Base-by-base conservation (phyloP, 177 flowering plant species). In the Tripterygium wilfordii region DNA sequence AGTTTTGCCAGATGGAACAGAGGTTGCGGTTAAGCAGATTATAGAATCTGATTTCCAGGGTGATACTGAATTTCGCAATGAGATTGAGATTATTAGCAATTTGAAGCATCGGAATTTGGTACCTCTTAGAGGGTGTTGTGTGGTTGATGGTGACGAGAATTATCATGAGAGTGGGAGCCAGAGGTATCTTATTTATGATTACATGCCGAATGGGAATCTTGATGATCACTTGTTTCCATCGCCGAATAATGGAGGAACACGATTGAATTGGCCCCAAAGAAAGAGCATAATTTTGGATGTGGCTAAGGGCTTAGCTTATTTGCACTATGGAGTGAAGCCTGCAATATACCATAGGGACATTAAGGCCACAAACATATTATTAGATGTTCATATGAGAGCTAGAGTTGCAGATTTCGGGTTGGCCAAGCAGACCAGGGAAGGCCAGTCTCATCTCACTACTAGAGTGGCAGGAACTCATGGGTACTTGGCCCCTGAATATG, bases 391-490 rank as follows among this genome's bases (percentile, higher is more conserved):
- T 36, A 76, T 87, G 87, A 75, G 66, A 48, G 89, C 89, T 2
- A 72, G 82, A 62, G 82, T 87, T 5, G 88, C 94, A 1, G 96
- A 88, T 62, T 88, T 88, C 46, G 94, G 94, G 20, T 56, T 84
- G 30, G 90, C 78, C 0, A 84, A 70, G 69, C 81, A 80, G 56
- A 80, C 76, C 56, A 69, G 58, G 38, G 85, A 82, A 60, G 94
- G 94, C 18, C 81, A 80, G 59, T 88, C 96, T 61, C 88, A 85
- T 68, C 82, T 85, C 29, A 82, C 85, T 2, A 82, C 92, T 5
- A 69, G 86, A 49, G 88, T 88, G 32, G 88, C 90, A 0, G 96
- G 96, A 16, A 88, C 96, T 10, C 84, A 79, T 57, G 96, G 96
- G 1, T 88, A 84, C 67, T 57, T 88, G 23, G 92, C 92, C 1